Conservation (phyloP, 2,329 filamentous ascomycete species). For the Ophiocordyceps camponoti-saundersi region DNA sequence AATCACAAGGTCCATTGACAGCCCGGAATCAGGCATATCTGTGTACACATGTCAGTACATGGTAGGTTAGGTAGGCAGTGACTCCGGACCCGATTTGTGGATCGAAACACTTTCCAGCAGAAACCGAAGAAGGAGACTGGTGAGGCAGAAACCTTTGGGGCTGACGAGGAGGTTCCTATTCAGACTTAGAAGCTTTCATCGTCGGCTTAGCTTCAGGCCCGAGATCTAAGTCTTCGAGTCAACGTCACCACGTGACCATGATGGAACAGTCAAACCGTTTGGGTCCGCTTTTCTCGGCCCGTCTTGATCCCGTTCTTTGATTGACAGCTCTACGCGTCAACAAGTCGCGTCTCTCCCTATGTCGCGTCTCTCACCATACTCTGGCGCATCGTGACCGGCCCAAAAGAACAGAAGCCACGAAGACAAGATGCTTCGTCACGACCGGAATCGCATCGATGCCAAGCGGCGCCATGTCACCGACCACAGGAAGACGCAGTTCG, state of each 20-base stretch:
- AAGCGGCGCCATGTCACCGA: conserved; percentile 68
- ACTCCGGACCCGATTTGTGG: no score
- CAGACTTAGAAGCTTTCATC: no score
- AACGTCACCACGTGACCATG: not conserved
- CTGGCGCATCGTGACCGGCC: not conserved
- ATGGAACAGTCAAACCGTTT: not conserved
- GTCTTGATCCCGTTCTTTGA: not conserved
- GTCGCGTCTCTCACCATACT: not conserved
- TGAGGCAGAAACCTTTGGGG: no score
- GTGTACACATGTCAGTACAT: no score
- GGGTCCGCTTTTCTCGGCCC: not conserved
- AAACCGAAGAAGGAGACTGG: no score
- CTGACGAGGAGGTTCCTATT: no score
- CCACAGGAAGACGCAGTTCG: conserved; percentile 76
- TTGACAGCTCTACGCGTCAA: not conserved
- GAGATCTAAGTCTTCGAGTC: no score
- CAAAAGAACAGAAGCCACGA: not conserved
- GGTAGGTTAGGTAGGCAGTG: no score
- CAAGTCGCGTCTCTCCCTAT: not conserved
- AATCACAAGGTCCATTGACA: no score
- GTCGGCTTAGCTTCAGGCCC: no score
- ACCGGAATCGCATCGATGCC: conserved; percentile 36
- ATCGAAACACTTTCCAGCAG: no score
- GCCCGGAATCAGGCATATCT: no score
- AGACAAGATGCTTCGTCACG: conserved; percentile 29